Evolutionary conservation across 805 yeast genomes (phyloP).

Genomic region (Zygosaccharomyces rouxii): DNA sequence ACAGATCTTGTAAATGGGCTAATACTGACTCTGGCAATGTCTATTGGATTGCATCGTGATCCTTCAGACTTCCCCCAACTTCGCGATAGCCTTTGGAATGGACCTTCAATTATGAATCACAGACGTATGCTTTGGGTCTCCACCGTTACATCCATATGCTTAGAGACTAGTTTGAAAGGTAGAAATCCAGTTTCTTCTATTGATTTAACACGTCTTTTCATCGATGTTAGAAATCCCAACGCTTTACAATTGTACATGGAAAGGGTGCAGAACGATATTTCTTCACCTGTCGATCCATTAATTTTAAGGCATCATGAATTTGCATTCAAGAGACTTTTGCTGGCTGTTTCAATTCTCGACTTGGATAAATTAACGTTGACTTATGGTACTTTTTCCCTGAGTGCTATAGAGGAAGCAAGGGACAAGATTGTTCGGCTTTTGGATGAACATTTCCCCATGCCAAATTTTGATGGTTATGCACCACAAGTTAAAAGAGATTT

Average conservation of each 20-base stretch:
- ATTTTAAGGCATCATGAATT: conserved; percentile 21
- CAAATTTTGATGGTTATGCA: conserved; percentile 5
- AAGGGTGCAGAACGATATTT: conserved; percentile 21
- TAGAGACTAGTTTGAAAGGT: conserved; percentile 32
- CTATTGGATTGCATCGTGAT: conserved; percentile 34
- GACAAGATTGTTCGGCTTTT: conserved; percentile 21
- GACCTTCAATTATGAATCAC: conserved; percentile 25
- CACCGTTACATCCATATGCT: conserved; percentile 22
- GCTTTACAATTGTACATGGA: conserved; percentile 19
- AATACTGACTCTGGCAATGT: conserved; percentile 29
- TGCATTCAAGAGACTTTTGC: conserved; percentile 25
- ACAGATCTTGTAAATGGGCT: conserved; percentile 33
- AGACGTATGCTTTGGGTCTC: conserved; percentile 33
- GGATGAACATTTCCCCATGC: conserved; percentile 19
- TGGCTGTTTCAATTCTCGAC: conserved; percentile 26
- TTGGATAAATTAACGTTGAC: conserved; percentile 28
- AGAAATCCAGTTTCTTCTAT: conserved; percentile 25
- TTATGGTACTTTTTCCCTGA: conserved; percentile 20
- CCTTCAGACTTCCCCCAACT: conserved; percentile 30
- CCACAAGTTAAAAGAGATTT: conserved; percentile 1
- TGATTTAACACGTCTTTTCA: conserved; percentile 17
- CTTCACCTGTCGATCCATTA: conserved; percentile 9
- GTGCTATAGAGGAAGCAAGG: conserved; percentile 20
- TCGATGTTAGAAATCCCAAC: conserved; percentile 19
- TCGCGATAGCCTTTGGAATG: conserved; percentile 15